These are phyloP conservation scores for Suillus tomentosus DNA, from an alignment of 768 basidiomycete species.

Conservation along the genomic window DNA sequence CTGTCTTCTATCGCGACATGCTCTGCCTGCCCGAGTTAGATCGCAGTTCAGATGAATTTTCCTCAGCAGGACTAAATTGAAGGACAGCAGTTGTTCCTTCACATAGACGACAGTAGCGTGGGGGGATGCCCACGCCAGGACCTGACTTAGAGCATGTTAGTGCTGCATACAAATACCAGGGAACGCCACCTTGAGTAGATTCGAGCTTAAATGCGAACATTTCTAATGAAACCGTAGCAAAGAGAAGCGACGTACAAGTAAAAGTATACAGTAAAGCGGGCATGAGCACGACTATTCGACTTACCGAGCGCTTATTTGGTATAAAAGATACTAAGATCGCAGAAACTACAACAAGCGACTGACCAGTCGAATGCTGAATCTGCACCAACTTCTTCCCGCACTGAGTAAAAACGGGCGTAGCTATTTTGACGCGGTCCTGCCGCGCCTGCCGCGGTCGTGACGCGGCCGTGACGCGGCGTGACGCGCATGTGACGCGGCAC, in stretches of 20 bases:
- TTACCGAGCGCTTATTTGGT: neutral
- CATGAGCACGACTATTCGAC: neutral
- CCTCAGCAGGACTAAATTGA: neutral
- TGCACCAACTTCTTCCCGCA: too few species aligned
- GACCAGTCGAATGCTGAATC: too few species aligned
- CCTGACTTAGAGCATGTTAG: neutral
- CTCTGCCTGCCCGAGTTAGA: neutral
- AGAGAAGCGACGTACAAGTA: neutral
- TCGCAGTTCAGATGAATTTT: neutral
- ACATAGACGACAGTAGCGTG: too few species aligned
- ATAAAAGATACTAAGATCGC: too few species aligned
- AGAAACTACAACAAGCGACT: too few species aligned
- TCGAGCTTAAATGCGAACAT: neutral
- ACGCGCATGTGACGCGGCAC: too few species aligned
- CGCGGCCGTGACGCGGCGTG: too few species aligned
- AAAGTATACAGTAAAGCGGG: neutral
- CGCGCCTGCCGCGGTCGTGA: too few species aligned
- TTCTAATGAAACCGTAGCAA: neutral
- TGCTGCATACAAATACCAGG: too few species aligned
- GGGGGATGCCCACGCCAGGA: neutral
- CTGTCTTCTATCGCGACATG: neutral
- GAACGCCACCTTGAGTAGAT: neutral
- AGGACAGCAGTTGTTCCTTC: neutral
- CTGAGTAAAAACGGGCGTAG: too few species aligned
- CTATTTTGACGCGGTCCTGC: too few species aligned